Base-by-base conservation (phyloP, 1,139 yeast species). In the Magnusiomyces tetraspermus region DNA sequence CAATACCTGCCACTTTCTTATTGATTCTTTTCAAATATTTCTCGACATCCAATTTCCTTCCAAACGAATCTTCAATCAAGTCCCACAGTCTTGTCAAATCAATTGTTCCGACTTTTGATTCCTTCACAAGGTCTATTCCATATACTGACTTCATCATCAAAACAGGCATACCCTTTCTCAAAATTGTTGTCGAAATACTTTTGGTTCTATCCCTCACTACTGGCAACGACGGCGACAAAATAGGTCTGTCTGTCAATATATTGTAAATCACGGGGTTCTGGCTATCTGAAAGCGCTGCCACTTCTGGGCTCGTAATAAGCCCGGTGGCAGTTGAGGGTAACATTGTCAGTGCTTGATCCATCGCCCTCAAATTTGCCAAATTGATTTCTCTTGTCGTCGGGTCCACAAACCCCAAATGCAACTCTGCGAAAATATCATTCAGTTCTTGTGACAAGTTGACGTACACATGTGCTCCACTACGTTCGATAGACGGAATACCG, bases 141-240 rank as follows among this genome's bases (percentile, higher is more conserved):
- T 48, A 36, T 1, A 53, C 55, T 51, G 66, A 71, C 56, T 70
- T 76, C 47, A 79, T 71, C 2, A 79, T 75, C 37, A 70, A 70
- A 0, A 92, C 85, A 8, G 81, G 77, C 47, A 85, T 76, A 0
- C 98, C 98, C 56, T 79, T 80, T 55, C 90, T 82, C 10, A 90
- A 66, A 1, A 92, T 79, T 0, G 97, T 85, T 0, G 98, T 92
- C 26, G 83, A 78, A 19, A 83, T 67, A 41, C 74, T 75, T 0
- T 87, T 87, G 0, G 89, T 83, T 50, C 81, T 72, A 46, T 67
- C 66, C 28, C 69, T 64, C 48, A 64, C 67, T 43, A 87, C 81
- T 0, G 98, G 97, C 45, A 92, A 72, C 0, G 97, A 90, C 0
- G 97, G 88, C 0, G 97, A 88, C 17, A 92, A 83, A n/a, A 88